phyloP scores from a whole-genome alignment of 2,329 filamentous ascomycete species.

The Rutstroemia sydowiana region DNA sequence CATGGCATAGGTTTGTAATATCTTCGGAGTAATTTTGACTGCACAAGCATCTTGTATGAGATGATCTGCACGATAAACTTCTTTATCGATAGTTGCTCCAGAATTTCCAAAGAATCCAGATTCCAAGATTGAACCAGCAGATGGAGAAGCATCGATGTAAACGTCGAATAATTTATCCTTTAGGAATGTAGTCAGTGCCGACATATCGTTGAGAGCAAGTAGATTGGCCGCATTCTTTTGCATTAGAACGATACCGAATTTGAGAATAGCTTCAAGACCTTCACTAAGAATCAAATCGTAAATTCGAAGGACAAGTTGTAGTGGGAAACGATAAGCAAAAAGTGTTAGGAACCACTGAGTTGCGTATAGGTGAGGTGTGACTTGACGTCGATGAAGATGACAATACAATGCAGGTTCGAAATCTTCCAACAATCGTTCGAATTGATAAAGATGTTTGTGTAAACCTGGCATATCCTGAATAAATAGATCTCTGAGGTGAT shows the following conservation, averaged over 20 bases:
- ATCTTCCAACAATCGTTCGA: conserved; percentile 89
- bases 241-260: conserved; percentile 93
- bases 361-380: conserved; percentile 87
- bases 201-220: conserved; percentile 84
- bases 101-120: conserved; percentile 96
- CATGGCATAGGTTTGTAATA: conserved; percentile 68
- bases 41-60: conserved; percentile 89
- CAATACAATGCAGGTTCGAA: conserved; percentile 91
- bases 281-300: conserved; percentile 94
- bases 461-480: conserved; percentile 93
- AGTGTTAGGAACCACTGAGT: conserved; percentile 98
- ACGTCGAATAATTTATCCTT: conserved; percentile 94
- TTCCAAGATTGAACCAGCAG: conserved; percentile 86
- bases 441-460: conserved; percentile 88
- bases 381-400: conserved; percentile 79
- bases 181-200: conserved; percentile 76
- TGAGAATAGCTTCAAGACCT: conserved; percentile 84
- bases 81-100: conserved; percentile 82
- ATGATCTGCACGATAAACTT: conserved; percentile 89
- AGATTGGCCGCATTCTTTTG: conserved; percentile 79
- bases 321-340: conserved; percentile 95
- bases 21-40: conserved; percentile 75
- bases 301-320: conserved; percentile 91
- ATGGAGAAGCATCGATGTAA: conserved; percentile 91
- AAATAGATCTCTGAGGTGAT: conserved; percentile 86